Evolutionary conservation across 305 asterid genomes (phyloP), one percentile per base, ranked within the genome.

Genomic region (Solanum hybrid): DNA sequence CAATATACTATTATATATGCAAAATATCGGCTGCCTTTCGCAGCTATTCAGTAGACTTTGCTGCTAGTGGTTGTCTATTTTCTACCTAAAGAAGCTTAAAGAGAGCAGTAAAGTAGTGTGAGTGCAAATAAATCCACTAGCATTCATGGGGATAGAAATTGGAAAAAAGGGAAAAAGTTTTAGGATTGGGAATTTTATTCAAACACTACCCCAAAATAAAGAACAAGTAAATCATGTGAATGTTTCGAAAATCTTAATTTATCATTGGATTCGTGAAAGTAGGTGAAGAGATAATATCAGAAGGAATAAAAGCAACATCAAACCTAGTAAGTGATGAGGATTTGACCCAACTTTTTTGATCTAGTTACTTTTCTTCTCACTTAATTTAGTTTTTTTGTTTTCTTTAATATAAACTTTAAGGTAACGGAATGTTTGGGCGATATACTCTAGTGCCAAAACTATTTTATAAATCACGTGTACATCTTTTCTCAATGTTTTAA

Each of bases 61-160:
- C 42, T 84, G 88, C 75, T 88, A 51, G 94, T 90, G 82, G 87
- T 86, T 92, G 89, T 87, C 86, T 51, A 84, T 51, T 83, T 84
- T 84, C 22, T 3, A 84, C 20, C 75, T 88, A 92, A 90, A 91
- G 77, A 90, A 87, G 90, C 92, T 94, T 93, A 92, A 91, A 90
- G 75, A 89, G 92, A 92, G 91, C 92, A 90, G 33, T 85, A 89
- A 89, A 91, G 91, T 31, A 79, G 87, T 89, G 87, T 87, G 87
- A 86, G 88, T 89, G 93, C 88, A 46, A 57, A 85, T 91, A 89
- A 64, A 40, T 89, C 90, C 83, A 81, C 85, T 87, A 85, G 85
- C 87, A 91, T 39, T 20, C 14, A 81, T 31, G 13, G 6, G 11
- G 91, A 91, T 90, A 76, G 74, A 89, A 57, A 89, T 88, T n/a